phyloP scores from a whole-genome alignment of 305 asterid species.

The Fraxinus sp. region DNA sequence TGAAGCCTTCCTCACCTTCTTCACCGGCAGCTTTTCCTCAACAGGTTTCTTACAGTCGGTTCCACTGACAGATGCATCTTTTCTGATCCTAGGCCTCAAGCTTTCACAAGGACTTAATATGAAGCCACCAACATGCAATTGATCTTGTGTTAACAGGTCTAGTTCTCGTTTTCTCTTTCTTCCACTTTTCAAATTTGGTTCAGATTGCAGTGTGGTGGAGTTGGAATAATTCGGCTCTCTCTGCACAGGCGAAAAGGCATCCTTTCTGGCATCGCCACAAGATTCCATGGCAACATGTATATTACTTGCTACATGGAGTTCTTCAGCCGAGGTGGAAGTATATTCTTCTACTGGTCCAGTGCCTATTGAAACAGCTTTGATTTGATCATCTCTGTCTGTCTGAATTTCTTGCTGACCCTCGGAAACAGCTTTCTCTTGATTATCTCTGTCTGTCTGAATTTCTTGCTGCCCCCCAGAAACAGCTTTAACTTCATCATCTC shows the following conservation, averaged over 20 bases:
- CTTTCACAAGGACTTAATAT: slow-evolving; percentile 90
- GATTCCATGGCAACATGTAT: slow-evolving; percentile 18
- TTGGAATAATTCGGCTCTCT: slow-evolving; percentile 23
- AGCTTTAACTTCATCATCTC: slow-evolving; percentile 3
- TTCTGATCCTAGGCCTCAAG: slow-evolving; percentile 64
- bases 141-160: slow-evolving; percentile 34
- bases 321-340: slow-evolving; percentile 23
- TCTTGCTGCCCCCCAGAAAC: slow-evolving; percentile 9
- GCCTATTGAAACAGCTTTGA: slow-evolving; percentile 25
- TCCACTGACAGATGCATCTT: slow-evolving; percentile 20
- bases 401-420: slow-evolving; percentile 25
- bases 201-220: slow-evolving; percentile 20
- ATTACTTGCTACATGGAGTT: slow-evolving; percentile 24
- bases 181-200: slow-evolving; percentile 24
- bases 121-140: slow-evolving; percentile 35
- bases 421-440: slow-evolving; percentile 9
- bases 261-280: slow-evolving; percentile 14
- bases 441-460: background rate
- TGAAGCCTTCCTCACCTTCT: slow-evolving; percentile 32
- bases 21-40: slow-evolving; percentile 21
- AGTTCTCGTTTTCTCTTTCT: slow-evolving; percentile 59
- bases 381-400: slow-evolving; percentile 29
- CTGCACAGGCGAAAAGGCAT: slow-evolving; percentile 21
- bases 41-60: slow-evolving; percentile 27
- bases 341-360: slow-evolving; percentile 24